Evolutionary conservation across 148 eudicot genomes (phyloP).

Genomic region (Camellia japonica): DNA sequence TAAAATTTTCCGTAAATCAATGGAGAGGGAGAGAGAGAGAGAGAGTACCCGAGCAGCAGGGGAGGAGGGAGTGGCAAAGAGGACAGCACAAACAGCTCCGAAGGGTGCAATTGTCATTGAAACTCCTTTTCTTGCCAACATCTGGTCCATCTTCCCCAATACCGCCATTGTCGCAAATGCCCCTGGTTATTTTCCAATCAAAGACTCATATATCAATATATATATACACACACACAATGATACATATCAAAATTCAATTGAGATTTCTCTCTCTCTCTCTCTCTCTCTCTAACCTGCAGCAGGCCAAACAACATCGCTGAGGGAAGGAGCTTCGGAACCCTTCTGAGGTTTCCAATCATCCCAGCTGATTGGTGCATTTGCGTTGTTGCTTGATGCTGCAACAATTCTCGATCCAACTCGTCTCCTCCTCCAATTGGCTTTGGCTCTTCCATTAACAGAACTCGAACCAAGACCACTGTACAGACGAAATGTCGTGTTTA

Average conservation of each 20-base stretch:
- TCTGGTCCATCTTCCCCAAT: slow-evolving; percentile 76
- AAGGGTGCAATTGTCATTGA: slow-evolving; percentile 85
- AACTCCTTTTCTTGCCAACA: slow-evolving; percentile 61
- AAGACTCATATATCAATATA: background rate
- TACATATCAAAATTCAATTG: background rate
- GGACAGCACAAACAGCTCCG: slow-evolving; percentile 95
- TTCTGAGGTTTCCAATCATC: slow-evolving; percentile 74
- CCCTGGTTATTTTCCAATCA: slow-evolving; percentile 33
- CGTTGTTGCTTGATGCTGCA: slow-evolving; percentile 19
- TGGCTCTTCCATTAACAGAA: background rate
- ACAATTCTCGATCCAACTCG: slow-evolving; percentile 18
- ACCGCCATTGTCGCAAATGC: slow-evolving; percentile 91
- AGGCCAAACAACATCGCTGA: slow-evolving; percentile 86
- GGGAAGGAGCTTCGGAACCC: slow-evolving; percentile 56
- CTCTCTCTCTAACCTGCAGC: slow-evolving; percentile 52
- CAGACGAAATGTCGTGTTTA: background rate
- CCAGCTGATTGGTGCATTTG: slow-evolving; percentile 39
- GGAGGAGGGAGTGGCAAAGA: slow-evolving; percentile 74
- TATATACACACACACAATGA: background rate
- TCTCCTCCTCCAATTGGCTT: background rate
- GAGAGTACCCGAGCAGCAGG: slow-evolving; percentile 85
- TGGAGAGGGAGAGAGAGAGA: background rate
- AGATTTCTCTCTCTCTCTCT: background rate
- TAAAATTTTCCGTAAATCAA: background rate
- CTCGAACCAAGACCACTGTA: background rate